phyloP scores from a whole-genome alignment of 2,329 filamentous ascomycete species.

The Monosporascus sp. region DNA sequence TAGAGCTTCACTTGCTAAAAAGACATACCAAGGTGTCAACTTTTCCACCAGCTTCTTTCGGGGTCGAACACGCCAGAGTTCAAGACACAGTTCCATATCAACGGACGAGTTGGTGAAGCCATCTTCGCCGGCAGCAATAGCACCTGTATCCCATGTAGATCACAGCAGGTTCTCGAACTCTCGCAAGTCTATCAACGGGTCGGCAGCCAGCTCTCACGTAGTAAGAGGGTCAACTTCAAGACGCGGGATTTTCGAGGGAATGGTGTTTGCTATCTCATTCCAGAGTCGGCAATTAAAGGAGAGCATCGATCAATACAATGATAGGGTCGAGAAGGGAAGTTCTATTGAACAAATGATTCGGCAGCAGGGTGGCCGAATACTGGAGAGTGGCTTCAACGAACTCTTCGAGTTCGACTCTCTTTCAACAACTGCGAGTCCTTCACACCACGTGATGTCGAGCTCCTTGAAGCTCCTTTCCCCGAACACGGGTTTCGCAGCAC shows the following conservation, averaged over 20 bases:
- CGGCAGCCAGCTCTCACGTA: background rate
- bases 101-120: conserved; percentile 45
- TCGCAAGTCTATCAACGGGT: conserved; percentile 2
- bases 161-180: conserved; percentile 1
- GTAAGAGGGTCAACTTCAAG: conserved; percentile 2
- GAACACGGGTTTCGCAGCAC: conserved; percentile 68
- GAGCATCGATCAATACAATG: conserved; percentile 43
- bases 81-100: conserved; percentile 35
- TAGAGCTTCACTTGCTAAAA: conserved; percentile 18
- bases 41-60: conserved; percentile 18
- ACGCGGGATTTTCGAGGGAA: conserved; percentile 60
- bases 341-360: conserved; percentile 57
- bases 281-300: conserved; percentile 45
- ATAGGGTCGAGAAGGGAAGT: conserved; percentile 34
- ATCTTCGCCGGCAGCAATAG: conserved; percentile 26
- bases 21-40: conserved; percentile 11
- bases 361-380: conserved; percentile 65
- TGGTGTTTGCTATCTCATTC: conserved; percentile 85
- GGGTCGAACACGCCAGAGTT: conserved; percentile 16
- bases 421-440: conserved; percentile 23
- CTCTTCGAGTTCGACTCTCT: conserved; percentile 56
- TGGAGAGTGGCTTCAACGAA: conserved; percentile 73
- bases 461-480: conserved; percentile 49
- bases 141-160: conserved; percentile 4
- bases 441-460: conserved; percentile 13